phyloP scores from a whole-genome alignment of 2,329 filamentous ascomycete species.

The Knufia petricola region DNA sequence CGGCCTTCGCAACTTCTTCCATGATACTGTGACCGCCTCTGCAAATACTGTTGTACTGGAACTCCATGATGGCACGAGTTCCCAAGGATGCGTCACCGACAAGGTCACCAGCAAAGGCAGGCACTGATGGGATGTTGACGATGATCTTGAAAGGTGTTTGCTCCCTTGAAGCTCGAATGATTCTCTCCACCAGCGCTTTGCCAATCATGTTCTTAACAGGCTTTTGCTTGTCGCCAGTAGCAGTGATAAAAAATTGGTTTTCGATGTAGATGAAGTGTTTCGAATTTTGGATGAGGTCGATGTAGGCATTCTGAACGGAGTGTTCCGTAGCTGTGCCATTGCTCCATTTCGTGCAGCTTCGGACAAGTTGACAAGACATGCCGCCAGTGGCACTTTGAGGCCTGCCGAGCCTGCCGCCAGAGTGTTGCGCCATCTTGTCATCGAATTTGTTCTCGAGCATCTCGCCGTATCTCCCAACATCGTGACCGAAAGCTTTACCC shows the following conservation, averaged over 20 bases:
- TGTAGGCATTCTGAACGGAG: constrained; percentile 80
- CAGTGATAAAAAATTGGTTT: constrained; percentile 84
- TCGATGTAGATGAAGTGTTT: constrained; percentile 71
- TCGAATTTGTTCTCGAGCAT: constrained; percentile 32
- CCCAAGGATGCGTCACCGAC: constrained; percentile 62
- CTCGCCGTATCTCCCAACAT: constrained; percentile 31
- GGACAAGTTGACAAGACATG: constrained; percentile 31
- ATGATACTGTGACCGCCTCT: constrained; percentile 70
- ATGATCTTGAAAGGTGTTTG: constrained; percentile 63
- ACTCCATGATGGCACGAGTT: constrained; percentile 80
- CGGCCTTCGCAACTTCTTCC: constrained; percentile 55
- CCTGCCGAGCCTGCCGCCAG: constrained; percentile 16
- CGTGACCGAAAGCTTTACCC: constrained; percentile 25
- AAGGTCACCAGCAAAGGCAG: constrained; percentile 73
- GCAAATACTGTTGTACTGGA: constrained; percentile 71
- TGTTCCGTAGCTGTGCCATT: constrained; percentile 55
- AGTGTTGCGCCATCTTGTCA: constrained; percentile 33
- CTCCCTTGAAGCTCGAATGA: constrained; percentile 58
- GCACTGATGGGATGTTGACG: constrained; percentile 68
- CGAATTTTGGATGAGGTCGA: constrained; percentile 58
- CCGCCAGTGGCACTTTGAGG: constrained; percentile 14
- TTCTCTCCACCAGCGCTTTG: constrained; percentile 66
- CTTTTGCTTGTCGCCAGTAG: constrained; percentile 58
- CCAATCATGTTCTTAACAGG: constrained; percentile 72
- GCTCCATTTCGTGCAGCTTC: constrained; percentile 48